These are phyloP conservation scores for Suillus subluteus DNA, from an alignment of 768 basidiomycete species.

Conservation along the genomic window DNA sequence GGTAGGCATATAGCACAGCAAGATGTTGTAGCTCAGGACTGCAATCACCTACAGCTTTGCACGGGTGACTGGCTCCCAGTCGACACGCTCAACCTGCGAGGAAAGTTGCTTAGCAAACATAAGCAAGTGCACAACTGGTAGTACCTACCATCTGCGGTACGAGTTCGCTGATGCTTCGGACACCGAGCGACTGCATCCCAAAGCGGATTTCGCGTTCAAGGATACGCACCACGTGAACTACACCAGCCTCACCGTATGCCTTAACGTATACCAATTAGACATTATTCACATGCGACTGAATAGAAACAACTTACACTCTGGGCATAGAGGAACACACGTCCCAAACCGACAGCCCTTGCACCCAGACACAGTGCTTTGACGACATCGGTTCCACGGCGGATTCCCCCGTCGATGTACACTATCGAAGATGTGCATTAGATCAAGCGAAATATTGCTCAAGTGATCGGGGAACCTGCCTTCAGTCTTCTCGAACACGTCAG, in stretches of 20 bases:
- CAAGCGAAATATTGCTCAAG: slow-evolving; percentile 7
- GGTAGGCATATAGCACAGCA: neutral
- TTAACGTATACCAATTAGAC: slow-evolving; percentile 29
- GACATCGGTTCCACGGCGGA: slow-evolving; percentile 84
- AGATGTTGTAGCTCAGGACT: slow-evolving; percentile 23
- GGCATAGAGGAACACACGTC: slow-evolving; percentile 84
- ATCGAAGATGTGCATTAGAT: slow-evolving; percentile 6
- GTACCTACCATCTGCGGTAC: slow-evolving; percentile 71
- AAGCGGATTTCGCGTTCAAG: slow-evolving; percentile 78
- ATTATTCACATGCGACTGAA: slow-evolving; percentile 6
- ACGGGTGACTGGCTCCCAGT: slow-evolving; percentile 56
- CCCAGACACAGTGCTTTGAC: slow-evolving; percentile 91
- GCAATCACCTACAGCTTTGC: slow-evolving; percentile 10
- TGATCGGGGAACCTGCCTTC: slow-evolving; percentile 52
- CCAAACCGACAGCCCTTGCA: slow-evolving; percentile 84
- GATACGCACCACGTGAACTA: slow-evolving; percentile 65
- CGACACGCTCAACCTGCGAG: slow-evolving; percentile 61
- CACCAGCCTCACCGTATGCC: slow-evolving; percentile 79
- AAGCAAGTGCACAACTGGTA: neutral
- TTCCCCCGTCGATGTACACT: slow-evolving; percentile 87
- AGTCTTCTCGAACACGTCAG: slow-evolving; percentile 70
- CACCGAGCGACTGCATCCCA: slow-evolving; percentile 79
- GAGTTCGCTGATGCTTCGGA: slow-evolving; percentile 62
- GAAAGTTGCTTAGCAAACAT: slow-evolving; percentile 9
- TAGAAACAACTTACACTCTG: slow-evolving; percentile 60